phyloP scores from a whole-genome alignment of 1,284 basidiomycete genomes.

The Phylloboletellus chloephorus region DNA sequence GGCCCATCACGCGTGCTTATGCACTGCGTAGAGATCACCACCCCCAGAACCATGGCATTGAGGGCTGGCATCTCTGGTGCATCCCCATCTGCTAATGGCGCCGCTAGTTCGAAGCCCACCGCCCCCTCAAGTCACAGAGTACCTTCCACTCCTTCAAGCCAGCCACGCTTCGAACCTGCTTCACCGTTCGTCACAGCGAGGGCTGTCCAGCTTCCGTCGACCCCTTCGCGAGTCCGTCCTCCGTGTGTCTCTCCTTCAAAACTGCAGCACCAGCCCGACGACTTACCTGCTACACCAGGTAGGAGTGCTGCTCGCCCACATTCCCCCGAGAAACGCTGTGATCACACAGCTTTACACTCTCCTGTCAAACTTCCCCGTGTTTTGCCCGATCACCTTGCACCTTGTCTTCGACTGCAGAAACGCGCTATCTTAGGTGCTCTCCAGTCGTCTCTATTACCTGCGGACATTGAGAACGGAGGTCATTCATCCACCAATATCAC shows the following conservation, averaged over 20 bases:
- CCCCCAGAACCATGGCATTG: constrained; percentile 18
- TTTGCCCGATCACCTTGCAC: constrained; percentile 37
- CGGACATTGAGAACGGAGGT: constrained; percentile 31
- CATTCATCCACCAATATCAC: constrained; percentile 42
- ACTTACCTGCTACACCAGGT: constrained; percentile 20
- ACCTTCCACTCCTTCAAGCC: constrained; percentile 24
- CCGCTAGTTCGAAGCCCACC: constrained; percentile 4
- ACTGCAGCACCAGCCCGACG: constrained; percentile 1
- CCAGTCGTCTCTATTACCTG: constrained; percentile 28
- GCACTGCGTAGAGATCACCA: constrained; percentile 39
- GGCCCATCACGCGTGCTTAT: constrained; percentile 32
- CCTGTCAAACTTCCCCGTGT: constrained; percentile 20
- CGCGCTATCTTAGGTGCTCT: constrained; percentile 50
- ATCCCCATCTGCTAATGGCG: constrained; percentile 14
- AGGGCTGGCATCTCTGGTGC: constrained; percentile 1
- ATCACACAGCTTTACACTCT: constrained; percentile 7
- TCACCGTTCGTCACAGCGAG: constrained; percentile 6
- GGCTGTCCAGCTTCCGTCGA: constrained; percentile 14
- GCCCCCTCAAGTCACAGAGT: neutral
- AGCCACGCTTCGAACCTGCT: neutral
- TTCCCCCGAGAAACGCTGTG: constrained; percentile 17
- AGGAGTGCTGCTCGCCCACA: constrained; percentile 8
- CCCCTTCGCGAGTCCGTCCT: constrained; percentile 28
- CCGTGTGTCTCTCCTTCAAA: constrained; percentile 20
- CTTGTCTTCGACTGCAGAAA: constrained; percentile 52